These are phyloP conservation scores for Colletotrichum falcatum DNA, from an alignment of 2,329 filamentous ascomycete genomes.

Conservation along the genomic window DNA sequence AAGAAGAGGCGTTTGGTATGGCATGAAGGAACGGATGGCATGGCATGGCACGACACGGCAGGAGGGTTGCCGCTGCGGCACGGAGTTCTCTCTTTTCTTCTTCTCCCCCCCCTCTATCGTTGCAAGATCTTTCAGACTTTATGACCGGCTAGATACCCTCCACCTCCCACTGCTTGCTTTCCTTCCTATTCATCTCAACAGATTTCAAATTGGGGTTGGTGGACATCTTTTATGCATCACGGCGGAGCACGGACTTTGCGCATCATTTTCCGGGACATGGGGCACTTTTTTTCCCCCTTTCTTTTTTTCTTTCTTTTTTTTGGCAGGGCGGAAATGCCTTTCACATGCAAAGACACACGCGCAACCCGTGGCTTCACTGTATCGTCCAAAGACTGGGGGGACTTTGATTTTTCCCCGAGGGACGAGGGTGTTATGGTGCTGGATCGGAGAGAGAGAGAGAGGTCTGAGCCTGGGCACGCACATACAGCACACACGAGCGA, in stretches of 20 bases:
- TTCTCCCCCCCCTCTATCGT: too few relatives aligned
- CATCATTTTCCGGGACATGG: background rate
- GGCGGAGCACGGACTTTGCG: background rate
- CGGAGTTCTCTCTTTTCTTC: background rate
- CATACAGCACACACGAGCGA: too few relatives aligned
- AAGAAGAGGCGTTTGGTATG: background rate
- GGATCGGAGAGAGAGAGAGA: background rate
- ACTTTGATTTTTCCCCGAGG: too few relatives aligned
- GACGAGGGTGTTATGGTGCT: background rate
- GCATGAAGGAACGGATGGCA: background rate
- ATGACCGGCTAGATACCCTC: background rate
- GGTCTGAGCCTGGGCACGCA: background rate
- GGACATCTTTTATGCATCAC: background rate
- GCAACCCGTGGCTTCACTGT: too few relatives aligned
- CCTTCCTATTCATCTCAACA: background rate
- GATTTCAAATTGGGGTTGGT: background rate
- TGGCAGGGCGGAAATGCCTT: background rate
- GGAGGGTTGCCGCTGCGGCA: background rate
- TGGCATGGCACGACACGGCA: background rate
- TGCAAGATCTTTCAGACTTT: background rate
- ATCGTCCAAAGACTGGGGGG: background rate
- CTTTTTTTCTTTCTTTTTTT: background rate
- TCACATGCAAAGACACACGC: background rate
- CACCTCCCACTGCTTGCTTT: background rate
- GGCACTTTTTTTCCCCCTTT: too few relatives aligned